These are phyloP conservation scores for Lachnum nothofagi DNA, from an alignment of 2,329 filamentous ascomycete species.

Conservation along the genomic window DNA sequence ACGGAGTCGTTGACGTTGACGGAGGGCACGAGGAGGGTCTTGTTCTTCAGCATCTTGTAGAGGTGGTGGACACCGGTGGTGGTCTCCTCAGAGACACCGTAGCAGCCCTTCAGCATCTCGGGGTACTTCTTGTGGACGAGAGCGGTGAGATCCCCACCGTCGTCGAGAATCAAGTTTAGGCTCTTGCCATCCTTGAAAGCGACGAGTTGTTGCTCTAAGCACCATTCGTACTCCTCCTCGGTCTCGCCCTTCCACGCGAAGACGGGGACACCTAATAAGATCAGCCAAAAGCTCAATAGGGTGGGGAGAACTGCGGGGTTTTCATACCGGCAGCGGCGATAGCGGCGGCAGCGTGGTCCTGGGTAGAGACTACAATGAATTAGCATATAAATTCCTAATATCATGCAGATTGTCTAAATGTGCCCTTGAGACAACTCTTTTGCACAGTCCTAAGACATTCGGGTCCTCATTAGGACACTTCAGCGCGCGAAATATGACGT, in stretches of 20 bases:
- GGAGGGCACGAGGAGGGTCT: slow-evolving; percentile 82
- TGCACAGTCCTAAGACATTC: too few species aligned
- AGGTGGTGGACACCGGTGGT: slow-evolving; percentile 99
- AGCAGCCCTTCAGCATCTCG: slow-evolving; percentile 97
- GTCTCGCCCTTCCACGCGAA: slow-evolving; percentile 77
- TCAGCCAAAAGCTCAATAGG: slow-evolving; percentile 13
- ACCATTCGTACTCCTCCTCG: slow-evolving; percentile 99
- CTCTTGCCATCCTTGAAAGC: slow-evolving; percentile 96
- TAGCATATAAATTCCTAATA: too few species aligned
- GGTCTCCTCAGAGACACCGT: slow-evolving; percentile 97
- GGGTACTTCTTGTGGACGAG: slow-evolving; percentile 98
- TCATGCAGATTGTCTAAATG: too few species aligned
- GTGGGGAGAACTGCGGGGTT: neutral
- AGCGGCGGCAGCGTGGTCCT: slow-evolving; percentile 90
- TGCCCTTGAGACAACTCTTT: too few species aligned
- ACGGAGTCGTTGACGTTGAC: slow-evolving; percentile 99
- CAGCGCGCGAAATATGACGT: too few species aligned
- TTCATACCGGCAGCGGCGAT: slow-evolving; percentile 64
- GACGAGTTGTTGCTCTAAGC: slow-evolving; percentile 93
- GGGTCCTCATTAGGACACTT: too few species aligned
- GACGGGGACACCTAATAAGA: slow-evolving; percentile 68
- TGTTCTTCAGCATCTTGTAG: slow-evolving; percentile 94
- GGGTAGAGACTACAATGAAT: neutral
- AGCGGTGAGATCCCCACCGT: slow-evolving; percentile 93
- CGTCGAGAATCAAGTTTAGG: slow-evolving; percentile 98